Evolutionary conservation across 2,329 filamentous ascomycete genomes (phyloP).

Genomic region (Ophiosphaerella korrae): DNA sequence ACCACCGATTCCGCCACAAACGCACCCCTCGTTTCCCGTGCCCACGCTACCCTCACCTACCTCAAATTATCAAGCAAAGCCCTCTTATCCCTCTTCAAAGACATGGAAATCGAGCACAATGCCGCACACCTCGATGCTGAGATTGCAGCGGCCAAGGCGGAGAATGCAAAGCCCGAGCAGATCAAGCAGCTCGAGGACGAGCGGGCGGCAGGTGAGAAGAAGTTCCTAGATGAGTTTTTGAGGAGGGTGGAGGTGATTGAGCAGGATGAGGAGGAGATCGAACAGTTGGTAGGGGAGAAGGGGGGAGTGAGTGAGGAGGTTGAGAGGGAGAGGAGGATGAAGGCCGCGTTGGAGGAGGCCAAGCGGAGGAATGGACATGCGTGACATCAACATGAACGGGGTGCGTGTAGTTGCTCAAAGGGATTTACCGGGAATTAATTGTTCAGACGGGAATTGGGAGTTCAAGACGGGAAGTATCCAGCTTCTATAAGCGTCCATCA

Average conservation of each 20-base stretch:
- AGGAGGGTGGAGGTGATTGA: constrained; percentile 49
- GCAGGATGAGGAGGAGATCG: constrained; percentile 37
- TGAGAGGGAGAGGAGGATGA: constrained; percentile 55
- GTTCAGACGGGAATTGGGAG: no score
- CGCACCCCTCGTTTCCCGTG: constrained; percentile 27
- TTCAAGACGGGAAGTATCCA: no score
- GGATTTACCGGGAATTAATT: no score
- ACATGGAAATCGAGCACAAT: constrained; percentile 57
- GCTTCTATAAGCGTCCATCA: no score
- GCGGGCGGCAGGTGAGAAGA: constrained; percentile 40
- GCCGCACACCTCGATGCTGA: constrained; percentile 59
- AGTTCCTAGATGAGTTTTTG: constrained; percentile 40
- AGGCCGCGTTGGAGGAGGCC: constrained; percentile 58
- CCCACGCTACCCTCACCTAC: constrained; percentile 33
- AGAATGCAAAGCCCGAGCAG: constrained; percentile 49
- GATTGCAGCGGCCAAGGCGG: constrained; percentile 57
- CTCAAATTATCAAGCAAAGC: constrained; percentile 49
- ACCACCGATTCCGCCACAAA: constrained; percentile 39
- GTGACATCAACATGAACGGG: not conserved
- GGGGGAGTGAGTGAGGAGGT: constrained; percentile 31
- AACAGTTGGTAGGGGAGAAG: constrained; percentile 37
- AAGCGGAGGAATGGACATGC: constrained; percentile 57
- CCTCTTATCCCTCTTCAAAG: constrained; percentile 51
- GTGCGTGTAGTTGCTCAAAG: no score
- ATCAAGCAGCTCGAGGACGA: constrained; percentile 46